These are phyloP conservation scores for Aspergillus thermomutatus DNA, from an alignment of 2,329 filamentous ascomycete species.

Conservation along the genomic window DNA sequence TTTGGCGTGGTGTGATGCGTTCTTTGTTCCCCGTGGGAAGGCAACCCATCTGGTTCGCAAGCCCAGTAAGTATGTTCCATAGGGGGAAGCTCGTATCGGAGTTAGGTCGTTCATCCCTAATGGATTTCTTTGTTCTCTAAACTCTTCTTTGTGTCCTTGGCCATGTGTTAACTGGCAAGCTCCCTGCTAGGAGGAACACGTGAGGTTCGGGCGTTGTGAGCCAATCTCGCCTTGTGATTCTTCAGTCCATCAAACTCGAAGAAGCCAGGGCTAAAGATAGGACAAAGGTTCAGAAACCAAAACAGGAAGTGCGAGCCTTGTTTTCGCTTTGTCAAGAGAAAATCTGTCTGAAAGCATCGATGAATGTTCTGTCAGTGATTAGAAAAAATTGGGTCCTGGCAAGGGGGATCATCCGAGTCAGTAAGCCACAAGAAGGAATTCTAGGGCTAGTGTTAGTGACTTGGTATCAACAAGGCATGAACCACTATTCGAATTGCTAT, in stretches of 20 bases:
- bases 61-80: background rate
- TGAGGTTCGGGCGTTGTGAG: background rate
- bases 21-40: conserved; percentile 6
- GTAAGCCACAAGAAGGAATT: background rate
- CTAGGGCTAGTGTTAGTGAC: background rate
- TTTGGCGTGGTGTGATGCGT: background rate
- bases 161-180: background rate
- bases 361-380: background rate
- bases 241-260: background rate
- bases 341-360: background rate
- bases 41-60: background rate
- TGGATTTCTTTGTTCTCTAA: background rate
- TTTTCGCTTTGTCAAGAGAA: background rate
- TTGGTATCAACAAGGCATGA: background rate
- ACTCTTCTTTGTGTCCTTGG: background rate
- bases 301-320: background rate
- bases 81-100: background rate
- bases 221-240: background rate
- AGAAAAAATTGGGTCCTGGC: background rate
- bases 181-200: background rate
- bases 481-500: background rate
- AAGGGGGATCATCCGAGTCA: background rate
- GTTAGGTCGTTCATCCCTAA: background rate
- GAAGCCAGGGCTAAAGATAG: background rate
- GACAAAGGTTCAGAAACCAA: background rate